phyloP scores from a whole-genome alignment of 2,329 filamentous ascomycete genomes.

The Curvularia eragrostidis region DNA sequence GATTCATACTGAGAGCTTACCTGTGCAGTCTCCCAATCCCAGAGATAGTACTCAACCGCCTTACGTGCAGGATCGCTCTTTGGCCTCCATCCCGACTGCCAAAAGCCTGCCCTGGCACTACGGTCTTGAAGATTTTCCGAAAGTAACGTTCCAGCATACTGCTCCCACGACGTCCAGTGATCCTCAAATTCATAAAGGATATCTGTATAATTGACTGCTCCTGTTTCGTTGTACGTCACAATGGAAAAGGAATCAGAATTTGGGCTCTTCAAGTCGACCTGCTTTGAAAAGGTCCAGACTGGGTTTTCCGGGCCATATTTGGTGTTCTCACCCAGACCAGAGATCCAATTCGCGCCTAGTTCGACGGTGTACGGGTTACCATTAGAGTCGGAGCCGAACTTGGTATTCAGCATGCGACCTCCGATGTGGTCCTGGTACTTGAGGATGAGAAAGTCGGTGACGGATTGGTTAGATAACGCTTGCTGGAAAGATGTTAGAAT shows the following conservation, averaged over 20 bases:
- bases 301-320: slow-evolving; percentile 60
- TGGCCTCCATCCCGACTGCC: slow-evolving; percentile 68
- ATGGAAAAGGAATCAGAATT: slow-evolving; percentile 67
- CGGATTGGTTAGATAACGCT: slow-evolving; percentile 65
- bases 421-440: slow-evolving; percentile 69
- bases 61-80: slow-evolving; percentile 62
- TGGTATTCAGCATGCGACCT: slow-evolving; percentile 65
- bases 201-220: slow-evolving; percentile 58
- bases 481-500: slow-evolving; percentile 50
- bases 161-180: slow-evolving; percentile 55
- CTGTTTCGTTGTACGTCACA: slow-evolving; percentile 66
- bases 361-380: slow-evolving; percentile 65
- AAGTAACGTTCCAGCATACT: slow-evolving; percentile 65
- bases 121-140: slow-evolving; percentile 67
- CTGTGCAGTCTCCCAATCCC: slow-evolving; percentile 64
- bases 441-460: slow-evolving; percentile 69
- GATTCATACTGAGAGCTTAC: background rate
- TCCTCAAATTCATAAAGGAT: slow-evolving; percentile 61
- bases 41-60: slow-evolving; percentile 68
- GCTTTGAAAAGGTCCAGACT: slow-evolving; percentile 67
- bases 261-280: slow-evolving; percentile 62
- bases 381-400: slow-evolving; percentile 61
- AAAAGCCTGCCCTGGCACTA: slow-evolving; percentile 65
- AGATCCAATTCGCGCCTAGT: slow-evolving; percentile 72
- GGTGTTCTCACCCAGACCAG: slow-evolving; percentile 52